Evolutionary conservation across 768 basidiomycete genomes (phyloP).

Genomic region (Artomyces pyxidatus): DNA sequence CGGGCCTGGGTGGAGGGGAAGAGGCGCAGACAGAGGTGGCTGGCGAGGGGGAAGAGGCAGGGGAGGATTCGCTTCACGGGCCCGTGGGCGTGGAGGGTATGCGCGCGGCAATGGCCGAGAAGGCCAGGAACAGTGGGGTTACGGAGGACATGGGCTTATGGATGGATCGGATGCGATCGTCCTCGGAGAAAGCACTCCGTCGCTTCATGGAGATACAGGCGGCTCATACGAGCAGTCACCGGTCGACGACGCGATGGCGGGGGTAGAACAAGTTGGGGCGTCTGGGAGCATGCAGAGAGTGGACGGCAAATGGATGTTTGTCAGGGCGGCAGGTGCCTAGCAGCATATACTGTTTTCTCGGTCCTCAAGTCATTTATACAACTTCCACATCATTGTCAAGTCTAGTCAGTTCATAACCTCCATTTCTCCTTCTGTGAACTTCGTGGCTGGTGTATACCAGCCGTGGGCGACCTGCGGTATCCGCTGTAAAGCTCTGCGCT

Average conservation of each 20-base stretch:
- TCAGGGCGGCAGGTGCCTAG: conserved; percentile 27
- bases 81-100: conserved; percentile 22
- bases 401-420: conserved; percentile 41
- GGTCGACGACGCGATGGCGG: conserved; percentile 1
- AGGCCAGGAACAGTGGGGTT: conserved; percentile 21
- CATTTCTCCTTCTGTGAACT: conserved; percentile 15
- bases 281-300: conserved; percentile 52
- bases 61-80: conserved; percentile 29
- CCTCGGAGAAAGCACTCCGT: conserved; percentile 39
- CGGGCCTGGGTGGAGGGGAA: conserved; percentile 7
- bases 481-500: conserved; percentile 25
- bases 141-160: conserved; percentile 27
- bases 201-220: conserved; percentile 9
- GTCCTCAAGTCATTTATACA: conserved; percentile 28
- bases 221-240: conserved; percentile 8
- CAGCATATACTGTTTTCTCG: conserved; percentile 15
- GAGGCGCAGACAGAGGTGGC: conserved; percentile 1
- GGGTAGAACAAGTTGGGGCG: conserved; percentile 4
- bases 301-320: conserved; percentile 69
- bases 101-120: conserved; percentile 41
- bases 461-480: conserved; percentile 32
- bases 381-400: conserved; percentile 31
- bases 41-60: conserved; percentile 27
- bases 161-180: conserved; percentile 51
- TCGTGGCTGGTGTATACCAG: conserved; percentile 29